Conservation (phyloP, 2,329 filamentous ascomycete genomes). For the Trichothecium sympodiale region DNA sequence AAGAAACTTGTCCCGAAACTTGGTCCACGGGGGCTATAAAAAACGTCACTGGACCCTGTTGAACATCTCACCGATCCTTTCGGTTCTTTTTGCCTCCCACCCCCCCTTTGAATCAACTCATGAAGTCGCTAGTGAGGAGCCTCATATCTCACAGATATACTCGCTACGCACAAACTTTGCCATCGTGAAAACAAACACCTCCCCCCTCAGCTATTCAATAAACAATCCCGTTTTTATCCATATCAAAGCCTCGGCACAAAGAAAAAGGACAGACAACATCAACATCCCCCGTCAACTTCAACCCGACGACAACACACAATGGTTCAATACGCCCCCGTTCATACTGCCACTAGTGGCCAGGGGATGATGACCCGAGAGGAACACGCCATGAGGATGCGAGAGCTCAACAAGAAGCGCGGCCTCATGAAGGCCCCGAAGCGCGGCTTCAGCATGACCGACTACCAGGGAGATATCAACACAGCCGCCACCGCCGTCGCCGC, state of each 20-base stretch:
- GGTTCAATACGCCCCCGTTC: conserved; percentile 17
- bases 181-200: conserved; percentile 1
- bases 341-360: conserved; percentile 7
- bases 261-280: too few species aligned
- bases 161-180: background rate
- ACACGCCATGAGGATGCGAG: conserved; percentile 24
- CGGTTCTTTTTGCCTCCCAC: conserved; percentile 5
- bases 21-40: too few species aligned
- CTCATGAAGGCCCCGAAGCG: conserved; percentile 28
- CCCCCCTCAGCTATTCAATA: background rate
- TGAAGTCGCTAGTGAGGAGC: conserved; percentile 31
- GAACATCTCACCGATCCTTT: too few species aligned
- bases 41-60: too few species aligned
- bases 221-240: background rate
- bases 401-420: conserved; percentile 23
- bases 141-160: conserved; percentile 3
- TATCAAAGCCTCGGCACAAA: too few species aligned
- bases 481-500: conserved; percentile 6
- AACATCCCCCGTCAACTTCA: too few species aligned
- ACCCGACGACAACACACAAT: too few species aligned
- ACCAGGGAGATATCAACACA: conserved; percentile 20
- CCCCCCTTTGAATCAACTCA: conserved; percentile 11
- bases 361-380: conserved; percentile 27
- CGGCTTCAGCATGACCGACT: conserved; percentile 36
- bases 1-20: too few species aligned